phyloP scores from a whole-genome alignment of 2,329 filamentous ascomycete species.

The Aspergillus sp. region DNA sequence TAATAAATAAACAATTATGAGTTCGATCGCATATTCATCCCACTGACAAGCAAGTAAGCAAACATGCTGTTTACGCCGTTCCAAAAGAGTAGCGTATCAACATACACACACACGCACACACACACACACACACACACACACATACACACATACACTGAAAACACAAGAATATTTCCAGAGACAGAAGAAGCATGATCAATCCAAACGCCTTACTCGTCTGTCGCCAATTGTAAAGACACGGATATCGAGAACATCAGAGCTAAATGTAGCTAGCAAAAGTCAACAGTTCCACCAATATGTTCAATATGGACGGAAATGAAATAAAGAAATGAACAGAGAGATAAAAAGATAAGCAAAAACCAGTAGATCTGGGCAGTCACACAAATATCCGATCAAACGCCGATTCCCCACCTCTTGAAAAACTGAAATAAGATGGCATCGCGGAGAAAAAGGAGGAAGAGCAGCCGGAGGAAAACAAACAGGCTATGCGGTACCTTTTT shows the following conservation, averaged over 20 bases:
- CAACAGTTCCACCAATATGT: slow-evolving; percentile 14
- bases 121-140: no score
- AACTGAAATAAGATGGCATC: slow-evolving; percentile 3
- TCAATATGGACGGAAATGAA: slow-evolving; percentile 4
- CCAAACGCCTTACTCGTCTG: slow-evolving; percentile 24
- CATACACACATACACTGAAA: no score
- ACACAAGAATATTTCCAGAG: slow-evolving; percentile 8
- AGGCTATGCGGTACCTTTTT: slow-evolving; percentile 35
- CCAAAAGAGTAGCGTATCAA: slow-evolving; percentile 7
- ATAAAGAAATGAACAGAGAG: slow-evolving; percentile 8
- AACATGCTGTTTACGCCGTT: not conserved
- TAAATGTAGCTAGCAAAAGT: slow-evolving; percentile 1
- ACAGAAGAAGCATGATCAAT: slow-evolving; percentile 9
- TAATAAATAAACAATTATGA: slow-evolving; percentile 1
- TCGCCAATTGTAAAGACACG: slow-evolving; percentile 23
- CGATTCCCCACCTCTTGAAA: slow-evolving; percentile 16
- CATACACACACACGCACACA: no score
- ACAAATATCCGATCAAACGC: slow-evolving; percentile 25
- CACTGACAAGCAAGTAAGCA: not conserved
- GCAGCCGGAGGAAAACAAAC: not conserved
- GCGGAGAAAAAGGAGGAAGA: slow-evolving; percentile 8
- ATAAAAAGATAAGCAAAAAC: slow-evolving; percentile 1
- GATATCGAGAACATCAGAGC: slow-evolving; percentile 24
- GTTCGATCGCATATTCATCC: not conserved
- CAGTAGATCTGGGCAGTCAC: slow-evolving; percentile 12